Evolutionary conservation across 768 basidiomycete species (phyloP), one percentile per base, ranked within the genome.

Genomic region (Agaricus sinodeliciosus): DNA sequence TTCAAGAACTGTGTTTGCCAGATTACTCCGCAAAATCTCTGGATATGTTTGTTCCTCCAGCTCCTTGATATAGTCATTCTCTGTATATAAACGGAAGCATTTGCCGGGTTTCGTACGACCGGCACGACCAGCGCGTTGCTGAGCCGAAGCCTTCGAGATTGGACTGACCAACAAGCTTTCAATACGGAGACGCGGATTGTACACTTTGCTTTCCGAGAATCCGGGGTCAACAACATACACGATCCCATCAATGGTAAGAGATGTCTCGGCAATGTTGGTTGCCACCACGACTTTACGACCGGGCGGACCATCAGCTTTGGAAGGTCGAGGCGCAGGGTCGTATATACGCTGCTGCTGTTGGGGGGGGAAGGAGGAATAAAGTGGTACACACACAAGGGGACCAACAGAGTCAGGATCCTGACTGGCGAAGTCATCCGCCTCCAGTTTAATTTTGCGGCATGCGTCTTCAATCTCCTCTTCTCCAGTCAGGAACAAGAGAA

Each of bases 151-250:
- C 67, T 98, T 98, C 25, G 92, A 95, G 60, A 98, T 99, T 0
- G 94, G 94, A 48, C 87, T 86, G 41, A 98, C 94, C 15, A 97
- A 72, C 49, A 99, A 72, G 56, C 86, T 88, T 72, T 99, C 95
- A 16, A 98, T 94, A 43, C 95, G 85, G 55, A 97, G 96, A 27
- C 95, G 81, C 0, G 95, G 96, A 65, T 97, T 98, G 74, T 98
- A 99, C 45, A 98, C 87, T 64, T 95, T 97, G 69, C 96, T 94
- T 69, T 99, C 95, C 31, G 89, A 94, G 72, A 98, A 96, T 1
- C 94, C 94, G 0, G 94, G 92, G 63, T 97, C 95, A 43, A 97
- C 94, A 53, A 97, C 95, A 61, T 98, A 99, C n/a, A 99, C 94
- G 61, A 99, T 97, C 18, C 95, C 95, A 59, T 99, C 95, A 54